Base-by-base conservation (phyloP, 331 rosid species). In the Saraca asoca region DNA sequence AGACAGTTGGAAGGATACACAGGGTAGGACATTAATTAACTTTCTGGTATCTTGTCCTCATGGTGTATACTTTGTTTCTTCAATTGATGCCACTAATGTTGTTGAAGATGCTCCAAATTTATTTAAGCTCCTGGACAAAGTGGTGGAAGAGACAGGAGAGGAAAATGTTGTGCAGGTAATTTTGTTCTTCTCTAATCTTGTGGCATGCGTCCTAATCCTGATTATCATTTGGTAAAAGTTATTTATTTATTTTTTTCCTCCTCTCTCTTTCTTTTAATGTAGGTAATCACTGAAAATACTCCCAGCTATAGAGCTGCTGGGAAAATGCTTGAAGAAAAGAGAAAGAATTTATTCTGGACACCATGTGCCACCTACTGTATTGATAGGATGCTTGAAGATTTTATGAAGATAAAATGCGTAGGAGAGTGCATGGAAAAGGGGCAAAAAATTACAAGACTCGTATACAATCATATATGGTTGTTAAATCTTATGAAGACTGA, bases 121-220 rank as follows among this genome's bases (percentile, higher is more conserved):
- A 83, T 93, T 86, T 83, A 78, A 81, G 85, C 83, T 90, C 49
- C 85, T 93, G 31, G 98, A 93, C 67, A 80, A 78, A 68, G 87
- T 85, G 67, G 95, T 93, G 66, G 95, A 93, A 78, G 95, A 93
- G 77, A 80, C 84, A 55, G 98, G 95, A 19, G 95, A 85, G 86
- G 96, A 90, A 79, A 84, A 90, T 75, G 89, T 93, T 19, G 91
- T 87, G 70, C 96, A 93, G 96, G 98, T 93, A 90, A 64, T 70
- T 82, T 79, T n/a, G 68, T 64, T 79, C 50, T 67, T 13, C 63
- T 74, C 64, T 76, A 59, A 66, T 75, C 41, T 59, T 79, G 64
- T 38, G 68, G 67, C 37, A 45, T 74, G 60, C 67, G 51, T 75
- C 49, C 62, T 68, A 64, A 43, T 68, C 71, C 44, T 56, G 57